Evolutionary conservation across 2,329 filamentous ascomycete genomes (phyloP).

Genomic region (Blumeria graminis): DNA sequence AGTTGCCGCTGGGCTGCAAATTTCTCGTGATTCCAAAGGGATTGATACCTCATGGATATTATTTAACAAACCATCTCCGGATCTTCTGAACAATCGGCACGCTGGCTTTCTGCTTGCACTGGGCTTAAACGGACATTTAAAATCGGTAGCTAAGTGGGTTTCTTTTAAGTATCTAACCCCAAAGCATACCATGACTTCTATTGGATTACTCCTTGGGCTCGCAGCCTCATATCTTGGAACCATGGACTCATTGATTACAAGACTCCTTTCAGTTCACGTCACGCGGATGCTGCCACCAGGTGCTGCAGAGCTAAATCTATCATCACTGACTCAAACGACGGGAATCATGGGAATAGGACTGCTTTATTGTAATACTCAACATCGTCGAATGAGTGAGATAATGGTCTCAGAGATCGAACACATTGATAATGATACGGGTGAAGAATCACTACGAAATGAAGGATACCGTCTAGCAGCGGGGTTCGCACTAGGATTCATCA

Average conservation of each 20-base stretch:
- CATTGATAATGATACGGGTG: slow-evolving; percentile 54
- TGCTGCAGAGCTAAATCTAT: slow-evolving; percentile 82
- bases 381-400: slow-evolving; percentile 94
- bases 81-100: slow-evolving; percentile 76
- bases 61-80: slow-evolving; percentile 74
- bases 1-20: slow-evolving; percentile 74
- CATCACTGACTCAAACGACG: slow-evolving; percentile 78
- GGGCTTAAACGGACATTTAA: slow-evolving; percentile 86
- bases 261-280: slow-evolving; percentile 83
- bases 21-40: slow-evolving; percentile 69
- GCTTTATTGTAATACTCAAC: slow-evolving; percentile 83
- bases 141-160: slow-evolving; percentile 86
- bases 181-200: slow-evolving; percentile 97
- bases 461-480: slow-evolving; percentile 90
- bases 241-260: slow-evolving; percentile 89
- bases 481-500: slow-evolving; percentile 82
- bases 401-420: slow-evolving; percentile 96
- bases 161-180: slow-evolving; percentile 98
- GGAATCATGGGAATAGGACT: slow-evolving; percentile 93
- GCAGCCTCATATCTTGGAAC: slow-evolving; percentile 88
- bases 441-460: slow-evolving; percentile 70
- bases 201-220: slow-evolving; percentile 75
- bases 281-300: slow-evolving; percentile 82
- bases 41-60: slow-evolving; percentile 98
- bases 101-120: slow-evolving; percentile 80